Percentiles rank a stretch among this genome's conserved stretches.
These are phyloP conservation scores for Rhododendron ovatum DNA, from an alignment of 148 eudicot genomes.

Conservation along the genomic window DNA sequence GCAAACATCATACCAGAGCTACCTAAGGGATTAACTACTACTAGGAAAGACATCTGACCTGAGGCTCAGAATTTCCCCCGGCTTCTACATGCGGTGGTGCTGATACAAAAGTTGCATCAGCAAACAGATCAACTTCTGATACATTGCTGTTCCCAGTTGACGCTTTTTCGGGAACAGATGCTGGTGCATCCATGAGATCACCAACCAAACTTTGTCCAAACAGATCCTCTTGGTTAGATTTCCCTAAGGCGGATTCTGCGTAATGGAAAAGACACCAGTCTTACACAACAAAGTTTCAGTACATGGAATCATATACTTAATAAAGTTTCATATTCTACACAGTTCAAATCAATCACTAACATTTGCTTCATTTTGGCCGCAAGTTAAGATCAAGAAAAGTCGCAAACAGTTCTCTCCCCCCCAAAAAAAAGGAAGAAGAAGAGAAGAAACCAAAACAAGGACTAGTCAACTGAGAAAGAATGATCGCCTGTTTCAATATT, in stretches of 20 bases:
- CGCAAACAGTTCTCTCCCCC: not conserved
- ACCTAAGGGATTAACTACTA: not conserved
- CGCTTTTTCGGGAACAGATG: slow-evolving; percentile 42
- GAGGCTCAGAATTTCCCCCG: slow-evolving; percentile 38
- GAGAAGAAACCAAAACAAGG: not conserved
- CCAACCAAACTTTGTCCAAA: slow-evolving; percentile 69
- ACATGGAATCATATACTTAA: not conserved
- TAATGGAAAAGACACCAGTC: slow-evolving; percentile 13
- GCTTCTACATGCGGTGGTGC: slow-evolving; percentile 50
- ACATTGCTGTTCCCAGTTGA: slow-evolving; percentile 34
- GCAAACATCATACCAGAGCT: not conserved
- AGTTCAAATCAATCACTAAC: not conserved
- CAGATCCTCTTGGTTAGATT: slow-evolving; percentile 65
- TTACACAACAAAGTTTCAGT: not conserved
- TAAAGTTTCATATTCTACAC: not conserved
- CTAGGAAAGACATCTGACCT: slow-evolving; percentile 36
- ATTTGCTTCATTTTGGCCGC: not conserved
- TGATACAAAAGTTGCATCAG: slow-evolving; percentile 93
- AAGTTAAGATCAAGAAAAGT: not conserved
- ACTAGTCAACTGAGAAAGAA: not conserved
- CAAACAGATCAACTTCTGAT: slow-evolving; percentile 84
- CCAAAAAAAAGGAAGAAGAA: not conserved
- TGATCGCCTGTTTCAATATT: not conserved
- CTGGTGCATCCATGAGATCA: slow-evolving; percentile 67
- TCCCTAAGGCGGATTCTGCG: slow-evolving; percentile 64